Percentiles rank a stretch among this genome's conserved stretches.
These are phyloP conservation scores for Heterobasidion occidentale DNA, from an alignment of 1,284 basidiomycete species.

Conservation along the genomic window DNA sequence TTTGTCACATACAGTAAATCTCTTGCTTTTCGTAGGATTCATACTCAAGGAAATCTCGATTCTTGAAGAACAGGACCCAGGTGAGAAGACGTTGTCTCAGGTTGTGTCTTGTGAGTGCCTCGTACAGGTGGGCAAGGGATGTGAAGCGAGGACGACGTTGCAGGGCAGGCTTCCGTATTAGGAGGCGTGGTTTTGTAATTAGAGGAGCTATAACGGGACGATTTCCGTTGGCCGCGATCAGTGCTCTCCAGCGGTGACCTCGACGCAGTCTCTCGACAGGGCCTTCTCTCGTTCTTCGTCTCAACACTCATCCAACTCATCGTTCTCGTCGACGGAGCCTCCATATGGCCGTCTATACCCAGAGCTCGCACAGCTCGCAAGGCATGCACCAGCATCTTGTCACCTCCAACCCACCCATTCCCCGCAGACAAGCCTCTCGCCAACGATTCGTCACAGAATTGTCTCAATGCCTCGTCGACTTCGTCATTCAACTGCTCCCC, in stretches of 20 bases:
- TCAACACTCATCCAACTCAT: background rate
- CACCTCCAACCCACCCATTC: conserved; percentile 1
- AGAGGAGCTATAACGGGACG: background rate
- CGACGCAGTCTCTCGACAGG: background rate
- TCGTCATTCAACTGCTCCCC: conserved; percentile 85
- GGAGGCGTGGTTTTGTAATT: background rate
- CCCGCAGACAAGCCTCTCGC: conserved; percentile 6
- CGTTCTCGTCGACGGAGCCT: background rate
- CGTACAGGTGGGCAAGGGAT: background rate
- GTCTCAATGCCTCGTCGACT: conserved; percentile 68
- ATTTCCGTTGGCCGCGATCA: background rate
- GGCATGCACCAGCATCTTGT: conserved; percentile 5
- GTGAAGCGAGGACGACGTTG: background rate
- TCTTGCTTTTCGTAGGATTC: background rate
- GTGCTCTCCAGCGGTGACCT: background rate
- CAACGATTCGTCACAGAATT: conserved; percentile 62
- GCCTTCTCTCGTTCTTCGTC: background rate
- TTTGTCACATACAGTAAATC: background rate
- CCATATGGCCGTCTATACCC: conserved; percentile 8
- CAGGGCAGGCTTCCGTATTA: background rate
- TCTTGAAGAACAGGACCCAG: too few relatives aligned
- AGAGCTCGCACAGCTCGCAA: conserved; percentile 6
- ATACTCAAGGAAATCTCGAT: too few relatives aligned
- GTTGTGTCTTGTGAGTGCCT: background rate
- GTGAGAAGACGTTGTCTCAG: too few relatives aligned